Percentiles rank a stretch among this genome's conserved stretches.
These are phyloP conservation scores for Cyclotella kingstonii DNA, from an alignment of 108 stramenopile species.

Conservation along the genomic window DNA sequence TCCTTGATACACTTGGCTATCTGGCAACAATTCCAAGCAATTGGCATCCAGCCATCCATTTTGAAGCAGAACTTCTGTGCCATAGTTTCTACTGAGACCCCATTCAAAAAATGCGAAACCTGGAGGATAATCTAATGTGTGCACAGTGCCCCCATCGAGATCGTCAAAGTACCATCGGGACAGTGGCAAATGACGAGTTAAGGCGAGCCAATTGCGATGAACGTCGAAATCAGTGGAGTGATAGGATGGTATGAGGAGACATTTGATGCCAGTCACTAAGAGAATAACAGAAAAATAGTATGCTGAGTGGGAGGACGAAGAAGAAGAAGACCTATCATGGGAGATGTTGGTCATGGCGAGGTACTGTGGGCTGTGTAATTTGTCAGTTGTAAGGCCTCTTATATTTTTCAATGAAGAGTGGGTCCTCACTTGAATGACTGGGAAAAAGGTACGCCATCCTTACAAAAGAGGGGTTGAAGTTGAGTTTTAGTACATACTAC, in stretches of 20 bases:
- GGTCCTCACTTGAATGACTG: too few species aligned
- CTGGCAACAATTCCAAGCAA: conserved; percentile 64
- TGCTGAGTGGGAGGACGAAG: too few species aligned
- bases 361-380: too few species aligned
- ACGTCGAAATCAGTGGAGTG: conserved; percentile 93
- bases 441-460: too few species aligned
- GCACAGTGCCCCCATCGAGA: conserved; percentile 67
- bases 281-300: too few species aligned
- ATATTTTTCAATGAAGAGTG: too few species aligned
- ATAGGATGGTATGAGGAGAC: conserved; percentile 73
- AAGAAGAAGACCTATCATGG: too few species aligned
- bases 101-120: conserved; percentile 91
- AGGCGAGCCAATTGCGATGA: conserved; percentile 95
- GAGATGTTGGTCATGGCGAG: too few species aligned
- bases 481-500: too few species aligned
- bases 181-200: conserved; percentile 76
- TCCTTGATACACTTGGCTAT: too few species aligned
- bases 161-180: conserved; percentile 92
- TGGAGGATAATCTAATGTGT: conserved; percentile 97
- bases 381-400: too few species aligned
- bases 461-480: too few species aligned
- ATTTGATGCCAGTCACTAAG: conserved; percentile 51
- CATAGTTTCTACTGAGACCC: conserved; percentile 56
- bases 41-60: conserved; percentile 47
- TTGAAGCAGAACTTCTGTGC: conserved; percentile 27